Evolutionary conservation across 768 basidiomycete genomes (phyloP).

Genomic region (Suillus occidentalis): DNA sequence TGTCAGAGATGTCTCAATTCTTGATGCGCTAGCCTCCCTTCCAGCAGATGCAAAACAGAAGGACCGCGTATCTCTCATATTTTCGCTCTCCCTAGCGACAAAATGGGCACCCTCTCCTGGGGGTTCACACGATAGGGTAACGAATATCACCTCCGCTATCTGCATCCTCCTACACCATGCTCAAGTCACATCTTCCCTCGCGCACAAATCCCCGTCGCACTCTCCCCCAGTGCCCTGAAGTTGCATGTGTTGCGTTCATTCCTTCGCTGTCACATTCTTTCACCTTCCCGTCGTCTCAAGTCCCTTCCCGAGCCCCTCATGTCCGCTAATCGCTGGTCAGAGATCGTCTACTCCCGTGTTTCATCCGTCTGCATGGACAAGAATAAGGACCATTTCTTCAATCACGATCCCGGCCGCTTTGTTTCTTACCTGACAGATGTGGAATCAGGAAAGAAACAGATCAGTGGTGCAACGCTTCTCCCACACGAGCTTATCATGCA

Average conservation of each 20-base stretch:
- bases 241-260: slow-evolving; percentile 50
- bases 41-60: slow-evolving; percentile 26
- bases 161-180: slow-evolving; percentile 48
- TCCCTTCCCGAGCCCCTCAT: slow-evolving; percentile 61
- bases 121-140: slow-evolving; percentile 59
- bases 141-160: slow-evolving; percentile 67
- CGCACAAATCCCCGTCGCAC: slow-evolving; percentile 16
- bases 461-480: slow-evolving; percentile 67
- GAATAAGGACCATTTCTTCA: slow-evolving; percentile 54
- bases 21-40: slow-evolving; percentile 38
- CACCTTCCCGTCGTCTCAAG: slow-evolving; percentile 48
- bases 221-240: slow-evolving; percentile 36
- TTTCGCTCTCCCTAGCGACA: slow-evolving; percentile 50
- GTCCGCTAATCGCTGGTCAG: slow-evolving; percentile 56
- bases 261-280: slow-evolving; percentile 60
- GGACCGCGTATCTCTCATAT: slow-evolving; percentile 13
- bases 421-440: slow-evolving; percentile 56
- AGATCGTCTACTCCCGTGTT: slow-evolving; percentile 59
- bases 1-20: slow-evolving; percentile 43
- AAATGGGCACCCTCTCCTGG: slow-evolving; percentile 73
- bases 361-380: slow-evolving; percentile 61
- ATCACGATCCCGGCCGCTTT: slow-evolving; percentile 61
- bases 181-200: slow-evolving; percentile 20
- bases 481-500: slow-evolving; percentile 60
- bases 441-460: slow-evolving; percentile 50